phyloP scores from a whole-genome alignment of 306 rosid species.

The Vigna nakashimae region DNA sequence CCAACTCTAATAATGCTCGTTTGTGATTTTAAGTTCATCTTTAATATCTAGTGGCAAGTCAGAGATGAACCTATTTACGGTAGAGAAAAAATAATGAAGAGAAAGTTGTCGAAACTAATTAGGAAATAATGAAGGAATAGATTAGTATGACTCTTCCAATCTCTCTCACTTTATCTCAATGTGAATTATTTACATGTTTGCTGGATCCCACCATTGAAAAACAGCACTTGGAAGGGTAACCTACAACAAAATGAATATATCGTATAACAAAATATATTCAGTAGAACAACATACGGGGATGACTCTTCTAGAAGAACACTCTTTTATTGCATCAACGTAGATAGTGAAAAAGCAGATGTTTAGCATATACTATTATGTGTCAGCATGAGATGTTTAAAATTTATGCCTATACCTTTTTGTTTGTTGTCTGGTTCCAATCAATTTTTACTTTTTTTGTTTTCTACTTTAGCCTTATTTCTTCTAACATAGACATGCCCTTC shows the following conservation, averaged over 20 bases:
- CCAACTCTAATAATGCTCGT: neutral
- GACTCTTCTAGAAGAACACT: slow-evolving; percentile 6
- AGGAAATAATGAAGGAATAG: neutral
- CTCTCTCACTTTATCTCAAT: neutral
- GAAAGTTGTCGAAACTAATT: neutral
- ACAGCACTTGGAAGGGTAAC: neutral
- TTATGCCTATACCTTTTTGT: neutral
- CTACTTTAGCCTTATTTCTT: slow-evolving; percentile 11
- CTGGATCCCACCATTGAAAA: slow-evolving; percentile 5
- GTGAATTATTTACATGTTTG: neutral
- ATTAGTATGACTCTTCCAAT: neutral
- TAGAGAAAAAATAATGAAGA: neutral
- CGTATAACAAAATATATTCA: neutral
- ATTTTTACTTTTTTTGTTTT: neutral
- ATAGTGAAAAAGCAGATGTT: neutral
- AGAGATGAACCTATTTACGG: neutral
- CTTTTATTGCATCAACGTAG: neutral
- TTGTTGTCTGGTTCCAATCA: neutral
- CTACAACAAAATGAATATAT: neutral
- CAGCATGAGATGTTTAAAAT: slow-evolving; percentile 1
- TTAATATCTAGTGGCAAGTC: slow-evolving; percentile 9
- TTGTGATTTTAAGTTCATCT: neutral
- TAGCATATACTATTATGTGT: neutral
- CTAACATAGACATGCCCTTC: slow-evolving; percentile 22
- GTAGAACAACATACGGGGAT: neutral